Base-by-base conservation (phyloP, 2,329 filamentous ascomycete genomes). In the Penicillium concentricum region DNA sequence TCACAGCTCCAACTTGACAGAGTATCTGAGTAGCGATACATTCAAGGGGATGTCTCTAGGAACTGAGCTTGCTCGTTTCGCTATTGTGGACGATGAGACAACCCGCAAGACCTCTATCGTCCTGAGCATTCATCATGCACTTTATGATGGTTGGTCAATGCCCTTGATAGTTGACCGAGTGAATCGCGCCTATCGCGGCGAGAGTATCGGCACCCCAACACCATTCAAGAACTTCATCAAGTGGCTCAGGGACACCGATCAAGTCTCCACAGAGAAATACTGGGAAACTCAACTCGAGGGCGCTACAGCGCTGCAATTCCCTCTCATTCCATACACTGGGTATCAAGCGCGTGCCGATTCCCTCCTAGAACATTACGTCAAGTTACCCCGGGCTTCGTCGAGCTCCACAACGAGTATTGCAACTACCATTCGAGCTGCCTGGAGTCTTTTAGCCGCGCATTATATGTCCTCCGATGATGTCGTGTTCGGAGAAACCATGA, bases 221-320 rank as follows among this genome's bases (percentile, higher is more conserved):
- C 45, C 50, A 8, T 82, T 82, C 66, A 80, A 78, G 54, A 72
- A 78, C 56, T 82, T 82, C 61, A 81, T 83, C 65, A 75, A 76
- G 38, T 80, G 81, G 59, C 73, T 83, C 13, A 60, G 68, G 24
- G 66, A 65, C 20, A 72, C 76, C 9, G 75, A 81, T 38, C 69
- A 71, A 13, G 49, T 63, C 2, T 71, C 69, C 2, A 79, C 79
- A 2, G 77, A 80, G 59, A 62, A 56, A 0, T 83, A 79, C 65
- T 84, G 81, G 81, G 69, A 72, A 12, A 72, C 78, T 35, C 74
- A 78, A 50, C 72, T 83, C 3, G 64, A 74, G 0, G 80, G 80
- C 0, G 79, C 64, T 2, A 69, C 72, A 2, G 66, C 69, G 1
- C 68, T 67, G 13, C 79, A 82, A 56, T 83, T 84, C 66, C 81